Evolutionary conservation across 176 grass and related monocot genomes (phyloP), one percentile per base, ranked within the genome.

Genomic region (Metroxylon sagu): DNA sequence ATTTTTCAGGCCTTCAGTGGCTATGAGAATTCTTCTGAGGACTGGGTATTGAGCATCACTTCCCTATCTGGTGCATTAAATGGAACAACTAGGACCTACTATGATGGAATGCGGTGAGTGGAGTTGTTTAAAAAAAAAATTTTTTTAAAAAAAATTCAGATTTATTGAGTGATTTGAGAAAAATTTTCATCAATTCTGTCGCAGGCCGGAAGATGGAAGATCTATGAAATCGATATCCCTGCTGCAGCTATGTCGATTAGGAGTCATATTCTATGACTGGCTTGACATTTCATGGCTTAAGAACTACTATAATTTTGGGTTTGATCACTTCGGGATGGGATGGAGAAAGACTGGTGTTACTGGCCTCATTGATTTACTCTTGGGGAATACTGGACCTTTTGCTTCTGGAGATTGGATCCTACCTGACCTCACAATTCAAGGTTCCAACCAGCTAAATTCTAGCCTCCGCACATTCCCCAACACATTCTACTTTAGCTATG

Each of bases 401-500:
- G 85, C 76, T 6, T 78, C 82, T 4, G 77, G 82, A 0, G 90
- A 95, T 52, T 95, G 90, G 90, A 89, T 95, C 50, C 27, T 95
- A 16, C 73, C 82, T 0, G 79, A 95, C 64, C 76, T 95, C 14
- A 95, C 85, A 25, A 72, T 95, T 71, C 66, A 83, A 59, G 79
- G 79, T 18, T 78, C 82, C 3, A 49, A 73, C 3, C 65, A 72
- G 49, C 68, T 78, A 17, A 95, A 95, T 60, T 70, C 79, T 14
- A 14, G 43, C 5, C 39, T 80, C 17, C 49, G 25, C 30, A 86
- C 79, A 25, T 95, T 89, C 67, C 71, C 79, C 3, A 21, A 49
- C 62, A 95, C 85, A 0, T 89, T 77, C 74, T 95, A 95, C 77
- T 95, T 78, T 64, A 89, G 90, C 76, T 95, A 95, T 66, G 76